These are phyloP conservation scores for Kewa caespitosa DNA, from an alignment of 179 eudicot genomes.

Conservation along the genomic window DNA sequence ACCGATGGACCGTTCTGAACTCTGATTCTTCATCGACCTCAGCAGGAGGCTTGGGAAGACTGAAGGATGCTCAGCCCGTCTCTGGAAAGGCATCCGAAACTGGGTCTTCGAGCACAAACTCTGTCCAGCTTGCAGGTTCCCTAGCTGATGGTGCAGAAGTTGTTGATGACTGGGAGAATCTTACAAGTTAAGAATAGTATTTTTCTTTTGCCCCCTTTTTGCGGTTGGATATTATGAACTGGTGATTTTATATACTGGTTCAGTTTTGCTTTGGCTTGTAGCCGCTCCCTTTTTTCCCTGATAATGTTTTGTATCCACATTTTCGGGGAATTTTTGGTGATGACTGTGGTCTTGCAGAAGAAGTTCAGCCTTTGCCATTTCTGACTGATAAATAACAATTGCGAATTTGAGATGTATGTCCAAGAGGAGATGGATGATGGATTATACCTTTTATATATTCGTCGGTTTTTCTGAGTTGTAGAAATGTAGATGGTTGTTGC, in stretches of 20 bases:
- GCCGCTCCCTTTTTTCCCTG: too few relatives aligned
- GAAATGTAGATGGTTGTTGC: not conserved
- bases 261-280: too few relatives aligned
- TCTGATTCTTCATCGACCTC: conserved; percentile 37
- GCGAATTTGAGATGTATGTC: too few relatives aligned
- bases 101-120: conserved; percentile 24
- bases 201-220: too few relatives aligned
- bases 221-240: too few relatives aligned
- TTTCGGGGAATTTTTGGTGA: too few relatives aligned
- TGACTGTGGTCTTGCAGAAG: too few relatives aligned
- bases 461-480: not conserved
- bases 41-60: conserved; percentile 32
- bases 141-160: conserved; percentile 39
- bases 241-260: too few relatives aligned
- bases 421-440: too few relatives aligned
- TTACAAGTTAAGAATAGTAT: conserved; percentile 39
- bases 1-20: conserved; percentile 76
- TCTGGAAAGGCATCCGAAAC: conserved; percentile 28
- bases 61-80: conserved; percentile 12
- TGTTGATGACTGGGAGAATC: conserved; percentile 93
- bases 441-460: too few relatives aligned
- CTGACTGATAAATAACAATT: too few relatives aligned
- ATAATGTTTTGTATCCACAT: conserved; percentile 1
- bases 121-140: conserved; percentile 10
- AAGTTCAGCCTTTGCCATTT: too few relatives aligned